phyloP scores from a whole-genome alignment of 192 early-diverging fungal species.

The Umbelopsis isabellina region DNA sequence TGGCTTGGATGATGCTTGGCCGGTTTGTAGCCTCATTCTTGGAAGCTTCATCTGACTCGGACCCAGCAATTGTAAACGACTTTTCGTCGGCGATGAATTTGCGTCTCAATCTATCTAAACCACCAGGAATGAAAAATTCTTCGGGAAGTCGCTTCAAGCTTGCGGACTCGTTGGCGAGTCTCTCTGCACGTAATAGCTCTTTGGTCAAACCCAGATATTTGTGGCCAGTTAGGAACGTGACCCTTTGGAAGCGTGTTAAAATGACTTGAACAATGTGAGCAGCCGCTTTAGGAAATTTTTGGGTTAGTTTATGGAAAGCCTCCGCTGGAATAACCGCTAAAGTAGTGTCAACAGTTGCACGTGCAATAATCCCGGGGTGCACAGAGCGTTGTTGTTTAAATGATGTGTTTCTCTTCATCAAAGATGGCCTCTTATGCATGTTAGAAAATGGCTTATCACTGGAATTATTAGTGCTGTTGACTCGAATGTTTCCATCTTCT shows the following conservation, averaged over 20 bases:
- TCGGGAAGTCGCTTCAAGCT: slow-evolving; percentile 56
- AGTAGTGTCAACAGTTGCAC: slow-evolving; percentile 87
- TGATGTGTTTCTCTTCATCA: not conserved
- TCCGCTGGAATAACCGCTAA: slow-evolving; percentile 92
- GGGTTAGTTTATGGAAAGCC: slow-evolving; percentile 87
- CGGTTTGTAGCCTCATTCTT: not conserved
- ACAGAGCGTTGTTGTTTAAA: slow-evolving; percentile 39
- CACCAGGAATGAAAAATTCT: slow-evolving; percentile 53
- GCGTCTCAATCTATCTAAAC: slow-evolving; percentile 58
- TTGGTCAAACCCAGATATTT: slow-evolving; percentile 86
- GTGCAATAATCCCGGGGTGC: slow-evolving; percentile 79
- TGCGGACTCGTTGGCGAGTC: slow-evolving; percentile 75
- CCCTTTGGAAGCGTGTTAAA: slow-evolving; percentile 92
- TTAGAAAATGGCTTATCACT: not conserved
- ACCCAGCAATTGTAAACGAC: not conserved
- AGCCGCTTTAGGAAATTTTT: slow-evolving; percentile 89
- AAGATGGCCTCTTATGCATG: not conserved
- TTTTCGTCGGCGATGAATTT: slow-evolving; percentile 44
- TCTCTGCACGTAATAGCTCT: slow-evolving; percentile 86
- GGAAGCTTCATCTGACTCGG: not conserved
- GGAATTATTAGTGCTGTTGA: not conserved
- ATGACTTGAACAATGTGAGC: slow-evolving; percentile 97
- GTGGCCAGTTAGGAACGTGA: slow-evolving; percentile 89
- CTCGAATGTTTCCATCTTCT: not conserved
- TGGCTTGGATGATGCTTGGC: slow-evolving; percentile 28